Percentiles rank a stretch among this genome's conserved stretches.
phyloP scores from a whole-genome alignment of 1,284 basidiomycete species.

The Cutaneotrichosporon cavernicola region DNA sequence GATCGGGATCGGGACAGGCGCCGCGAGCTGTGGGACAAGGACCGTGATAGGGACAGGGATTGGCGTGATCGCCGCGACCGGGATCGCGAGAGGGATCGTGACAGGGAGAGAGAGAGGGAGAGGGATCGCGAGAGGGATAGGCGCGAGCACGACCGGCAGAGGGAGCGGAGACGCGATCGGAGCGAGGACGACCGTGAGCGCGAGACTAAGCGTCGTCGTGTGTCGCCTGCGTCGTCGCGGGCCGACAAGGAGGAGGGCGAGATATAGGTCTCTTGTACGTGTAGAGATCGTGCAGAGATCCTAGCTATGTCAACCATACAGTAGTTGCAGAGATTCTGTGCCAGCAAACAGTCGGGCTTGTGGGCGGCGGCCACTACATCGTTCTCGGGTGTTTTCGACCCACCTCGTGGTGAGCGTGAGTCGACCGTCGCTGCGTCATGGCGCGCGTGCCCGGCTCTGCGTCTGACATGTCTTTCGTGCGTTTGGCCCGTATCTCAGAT shows the following conservation, averaged over 20 bases:
- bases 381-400: no score
- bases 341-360: no score
- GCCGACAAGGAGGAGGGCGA: constrained; percentile 25
- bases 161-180: constrained; percentile 15
- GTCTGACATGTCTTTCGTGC: no score
- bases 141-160: constrained; percentile 18
- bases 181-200: constrained; percentile 29
- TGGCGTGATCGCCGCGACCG: constrained; percentile 22
- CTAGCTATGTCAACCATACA: no score
- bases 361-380: no score
- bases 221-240: constrained; percentile 10
- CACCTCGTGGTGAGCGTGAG: no score
- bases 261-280: constrained; percentile 12
- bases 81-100: constrained; percentile 31
- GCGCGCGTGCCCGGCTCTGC: no score
- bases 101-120: constrained; percentile 34
- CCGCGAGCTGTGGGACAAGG: constrained; percentile 24
- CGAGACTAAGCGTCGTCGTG: constrained; percentile 28
- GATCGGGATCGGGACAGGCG: constrained; percentile 45
- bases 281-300: no score
- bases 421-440: no score
- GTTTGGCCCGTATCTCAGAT: no score
- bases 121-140: constrained; percentile 23
- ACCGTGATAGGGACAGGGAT: constrained; percentile 27
- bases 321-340: no score